Evolutionary conservation across 148 eudicot species (phyloP).

Genomic region (Tetragonia tetragonoides): DNA sequence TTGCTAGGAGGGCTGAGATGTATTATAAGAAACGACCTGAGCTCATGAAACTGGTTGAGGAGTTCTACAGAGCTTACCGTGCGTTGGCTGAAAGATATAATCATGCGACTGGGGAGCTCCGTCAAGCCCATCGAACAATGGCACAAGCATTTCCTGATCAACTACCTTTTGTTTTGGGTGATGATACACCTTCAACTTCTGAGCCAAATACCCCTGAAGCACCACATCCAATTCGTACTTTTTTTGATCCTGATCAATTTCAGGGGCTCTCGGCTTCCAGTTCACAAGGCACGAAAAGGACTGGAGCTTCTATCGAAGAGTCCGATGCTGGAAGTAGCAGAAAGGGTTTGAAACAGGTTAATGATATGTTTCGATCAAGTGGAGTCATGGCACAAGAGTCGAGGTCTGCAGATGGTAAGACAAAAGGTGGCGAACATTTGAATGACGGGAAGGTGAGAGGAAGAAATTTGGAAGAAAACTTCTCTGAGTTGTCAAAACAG

Average conservation of each 20-base stretch:
- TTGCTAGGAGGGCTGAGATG: conserved; percentile 99
- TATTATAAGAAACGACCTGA: conserved; percentile 97
- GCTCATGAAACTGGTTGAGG: conserved; percentile 96
- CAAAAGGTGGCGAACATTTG: conserved; percentile 14
- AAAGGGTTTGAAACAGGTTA: conserved; percentile 66
- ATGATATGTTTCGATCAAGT: conserved; percentile 52
- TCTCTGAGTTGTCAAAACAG: conserved; percentile 41
- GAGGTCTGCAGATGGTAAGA: conserved; percentile 26
- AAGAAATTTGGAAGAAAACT: conserved; percentile 23
- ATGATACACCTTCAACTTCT: conserved; percentile 61
- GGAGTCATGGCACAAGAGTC: conserved; percentile 30
- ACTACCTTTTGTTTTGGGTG: conserved; percentile 43
- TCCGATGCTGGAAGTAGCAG: conserved; percentile 29
- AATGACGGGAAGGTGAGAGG: conserved; percentile 19
- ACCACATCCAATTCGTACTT: conserved; percentile 37
- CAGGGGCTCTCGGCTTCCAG: conserved; percentile 27
- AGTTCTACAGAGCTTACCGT: conserved; percentile 95
- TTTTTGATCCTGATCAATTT: conserved; percentile 42
- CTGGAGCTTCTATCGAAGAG: conserved; percentile 28
- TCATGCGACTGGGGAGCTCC: conserved; percentile 96
- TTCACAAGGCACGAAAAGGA: conserved; percentile 20
- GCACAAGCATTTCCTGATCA: conserved; percentile 74
- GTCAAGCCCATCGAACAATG: conserved; percentile 84
- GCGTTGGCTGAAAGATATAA: conserved; percentile 95
- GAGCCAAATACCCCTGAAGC: conserved; percentile 51